Evolutionary conservation across 73 alveolate species (phyloP), one percentile per base, ranked within the genome.

Genomic region (Paramecium caudatum): DNA sequence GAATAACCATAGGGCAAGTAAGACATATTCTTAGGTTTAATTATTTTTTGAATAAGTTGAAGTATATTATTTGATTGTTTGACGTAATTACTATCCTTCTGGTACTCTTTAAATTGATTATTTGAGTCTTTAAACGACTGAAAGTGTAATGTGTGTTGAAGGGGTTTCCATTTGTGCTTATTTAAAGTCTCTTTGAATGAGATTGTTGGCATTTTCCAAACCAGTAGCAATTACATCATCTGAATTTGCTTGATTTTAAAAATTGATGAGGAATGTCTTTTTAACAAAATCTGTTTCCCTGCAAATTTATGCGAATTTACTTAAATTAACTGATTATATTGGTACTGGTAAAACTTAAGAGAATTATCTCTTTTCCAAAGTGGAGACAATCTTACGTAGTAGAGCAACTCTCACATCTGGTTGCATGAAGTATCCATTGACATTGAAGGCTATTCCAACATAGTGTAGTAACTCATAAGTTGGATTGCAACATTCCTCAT

Each of bases 81-180:
- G 16, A 12, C 88, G 36, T 16, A 13, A 43, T 41, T 27, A 63
- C 12, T 4, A 5, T 0, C 17, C 23, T 16, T 41, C 65, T 34
- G 65, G 88, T 33, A 21, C 27, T 41, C 43, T 16, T 41, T 41
- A 13, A 4, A 41, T 36, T 0, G 55, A 27, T 45, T 74, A 13
- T 74, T 74, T 41, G 6, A 74, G 47, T 41, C 43, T 41, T 74
- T 74, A 34, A 74, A 74, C 69, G 69, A 74, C 43, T 10, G 69
- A 41, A 9, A 74, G 13, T 45, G 30, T 21, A 5, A 27, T 19
- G 2, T n/a, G 8, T 2, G 32, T 27, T 39, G 17, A 30, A 39
- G 17, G 19, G 3, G 47, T 43, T 15, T 39, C 17, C 21, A 17
- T 15, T n/a, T 74, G 47, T 1, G 16, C 88, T 21, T 74, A 33